A percentile compares a stretch with the other conserved stretches of the same genome.
Conservation (phyloP, 2,329 filamentous ascomycete species). For the Penicillium sp. region DNA sequence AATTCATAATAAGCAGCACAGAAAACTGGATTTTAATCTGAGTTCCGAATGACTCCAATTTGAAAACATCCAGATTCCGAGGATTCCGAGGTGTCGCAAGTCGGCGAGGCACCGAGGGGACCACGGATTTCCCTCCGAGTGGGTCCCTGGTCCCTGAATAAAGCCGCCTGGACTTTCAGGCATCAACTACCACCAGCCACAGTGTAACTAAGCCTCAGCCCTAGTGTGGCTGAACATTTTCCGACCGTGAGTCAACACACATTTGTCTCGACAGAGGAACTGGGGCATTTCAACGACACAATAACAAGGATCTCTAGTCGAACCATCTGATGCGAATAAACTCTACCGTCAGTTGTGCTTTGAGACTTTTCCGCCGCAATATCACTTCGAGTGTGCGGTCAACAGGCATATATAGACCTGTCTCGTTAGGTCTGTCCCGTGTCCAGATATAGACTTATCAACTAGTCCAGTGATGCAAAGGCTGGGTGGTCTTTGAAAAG, state of each 20-base stretch:
- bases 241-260: conserved; percentile 18
- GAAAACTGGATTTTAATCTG: neutral
- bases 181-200: neutral
- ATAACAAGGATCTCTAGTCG: neutral
- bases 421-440: neutral
- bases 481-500: neutral
- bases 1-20: neutral
- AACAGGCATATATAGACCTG: conserved; percentile 3
- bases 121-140: conserved; percentile 18
- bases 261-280: neutral
- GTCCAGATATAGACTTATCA: neutral
- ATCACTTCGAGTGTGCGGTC: conserved; percentile 5
- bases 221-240: conserved; percentile 14
- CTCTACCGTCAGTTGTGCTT: conserved; percentile 6
- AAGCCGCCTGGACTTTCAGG: neutral
- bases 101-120: conserved; percentile 11
- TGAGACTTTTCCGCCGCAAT: conserved; percentile 14
- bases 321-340: conserved; percentile 18
- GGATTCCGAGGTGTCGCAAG: neutral
- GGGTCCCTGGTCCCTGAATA: neutral
- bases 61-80: neutral
- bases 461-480: neutral
- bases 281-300: neutral
- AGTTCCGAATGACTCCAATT: neutral
- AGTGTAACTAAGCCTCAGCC: neutral